Evolutionary conservation across 2,329 filamentous ascomycete species (phyloP).

Genomic region (Diplodia intermedia): DNA sequence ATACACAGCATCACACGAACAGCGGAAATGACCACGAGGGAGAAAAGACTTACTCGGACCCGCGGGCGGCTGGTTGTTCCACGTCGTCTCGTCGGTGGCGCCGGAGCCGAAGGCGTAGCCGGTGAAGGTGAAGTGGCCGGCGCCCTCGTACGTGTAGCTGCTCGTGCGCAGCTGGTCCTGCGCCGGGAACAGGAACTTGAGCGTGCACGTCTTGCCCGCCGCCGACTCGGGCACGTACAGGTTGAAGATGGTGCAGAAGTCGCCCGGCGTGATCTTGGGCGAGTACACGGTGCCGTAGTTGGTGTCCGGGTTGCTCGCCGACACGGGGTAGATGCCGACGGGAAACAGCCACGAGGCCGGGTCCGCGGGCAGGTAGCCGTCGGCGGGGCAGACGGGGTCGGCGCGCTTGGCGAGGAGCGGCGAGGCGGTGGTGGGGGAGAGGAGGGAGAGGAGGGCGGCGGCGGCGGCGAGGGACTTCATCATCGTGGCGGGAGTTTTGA

Average conservation of each 20-base stretch:
- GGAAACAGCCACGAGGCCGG: slow-evolving; percentile 33
- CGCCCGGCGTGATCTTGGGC: slow-evolving; percentile 35
- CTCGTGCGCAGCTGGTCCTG: slow-evolving; percentile 34
- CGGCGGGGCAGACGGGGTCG: slow-evolving; percentile 33
- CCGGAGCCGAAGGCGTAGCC: slow-evolving; percentile 36
- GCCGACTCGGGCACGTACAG: slow-evolving; percentile 35
- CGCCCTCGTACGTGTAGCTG: slow-evolving; percentile 33
- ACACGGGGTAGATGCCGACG: slow-evolving; percentile 34
- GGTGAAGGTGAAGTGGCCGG: slow-evolving; percentile 38
- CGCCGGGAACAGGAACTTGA: slow-evolving; percentile 35
- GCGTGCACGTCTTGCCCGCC: slow-evolving; percentile 36
- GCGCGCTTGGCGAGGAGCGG: slow-evolving; percentile 25
- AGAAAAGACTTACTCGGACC: slow-evolving; percentile 34
- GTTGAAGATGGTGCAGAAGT: slow-evolving; percentile 37
- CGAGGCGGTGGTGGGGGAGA: slow-evolving; percentile 31
- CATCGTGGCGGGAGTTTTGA: slow-evolving; percentile 28
- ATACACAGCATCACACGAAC: not conserved
- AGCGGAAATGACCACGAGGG: not conserved
- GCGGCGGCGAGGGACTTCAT: slow-evolving; percentile 51
- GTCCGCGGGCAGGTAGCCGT: slow-evolving; percentile 33
- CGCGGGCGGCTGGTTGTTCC: slow-evolving; percentile 36
- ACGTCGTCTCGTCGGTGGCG: slow-evolving; percentile 35
- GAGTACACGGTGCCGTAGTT: slow-evolving; percentile 34
- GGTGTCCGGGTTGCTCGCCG: slow-evolving; percentile 34
- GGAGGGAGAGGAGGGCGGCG: slow-evolving; percentile 17